Conservation (phyloP, 2,329 filamentous ascomycete species). For the Fusarium armeniacum region DNA sequence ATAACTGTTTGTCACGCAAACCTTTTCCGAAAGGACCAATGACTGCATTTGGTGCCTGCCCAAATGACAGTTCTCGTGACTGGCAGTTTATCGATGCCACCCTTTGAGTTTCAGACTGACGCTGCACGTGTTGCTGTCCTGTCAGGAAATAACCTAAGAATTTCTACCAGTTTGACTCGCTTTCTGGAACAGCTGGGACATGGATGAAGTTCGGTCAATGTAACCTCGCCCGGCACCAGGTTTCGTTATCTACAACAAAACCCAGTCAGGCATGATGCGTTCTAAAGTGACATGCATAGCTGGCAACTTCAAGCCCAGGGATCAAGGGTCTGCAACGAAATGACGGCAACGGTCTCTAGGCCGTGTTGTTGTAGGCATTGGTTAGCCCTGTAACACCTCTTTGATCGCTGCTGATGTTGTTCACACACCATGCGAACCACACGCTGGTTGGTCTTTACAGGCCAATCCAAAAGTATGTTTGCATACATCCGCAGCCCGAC, state of each 20-base stretch:
- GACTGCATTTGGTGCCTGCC: conserved; percentile 2
- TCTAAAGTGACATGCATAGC: conserved; percentile 41
- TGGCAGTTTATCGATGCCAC: conserved; percentile 3
- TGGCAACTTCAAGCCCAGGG: conserved; percentile 9
- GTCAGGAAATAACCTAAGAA: not conserved
- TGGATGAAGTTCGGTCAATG: conserved; percentile 1
- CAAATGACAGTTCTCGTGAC: not conserved
- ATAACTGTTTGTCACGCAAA: not conserved
- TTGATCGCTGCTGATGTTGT: conserved; percentile 17
- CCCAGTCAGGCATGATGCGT: conserved; percentile 7
- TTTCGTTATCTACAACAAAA: not conserved
- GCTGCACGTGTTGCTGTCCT: not conserved
- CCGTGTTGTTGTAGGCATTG: not conserved
- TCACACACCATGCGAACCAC: conserved; percentile 8
- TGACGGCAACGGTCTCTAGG: conserved; percentile 28
- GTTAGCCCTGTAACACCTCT: conserved; percentile 9
- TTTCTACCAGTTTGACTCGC: not conserved
- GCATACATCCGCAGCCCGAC: conserved; percentile 32
- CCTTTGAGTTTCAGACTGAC: conserved; percentile 12
- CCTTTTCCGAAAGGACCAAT: conserved; percentile 5
- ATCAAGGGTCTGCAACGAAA: conserved; percentile 19
- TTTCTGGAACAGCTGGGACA: conserved; percentile 1
- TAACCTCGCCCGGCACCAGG: conserved; percentile 3
- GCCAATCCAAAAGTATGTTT: conserved; percentile 36
- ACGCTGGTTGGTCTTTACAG: conserved; percentile 7